A percentile compares a stretch with the other conserved stretches of the same genome.
These are phyloP conservation scores for Rhododendron molle DNA, from an alignment of 148 eudicot genomes.

Conservation along the genomic window DNA sequence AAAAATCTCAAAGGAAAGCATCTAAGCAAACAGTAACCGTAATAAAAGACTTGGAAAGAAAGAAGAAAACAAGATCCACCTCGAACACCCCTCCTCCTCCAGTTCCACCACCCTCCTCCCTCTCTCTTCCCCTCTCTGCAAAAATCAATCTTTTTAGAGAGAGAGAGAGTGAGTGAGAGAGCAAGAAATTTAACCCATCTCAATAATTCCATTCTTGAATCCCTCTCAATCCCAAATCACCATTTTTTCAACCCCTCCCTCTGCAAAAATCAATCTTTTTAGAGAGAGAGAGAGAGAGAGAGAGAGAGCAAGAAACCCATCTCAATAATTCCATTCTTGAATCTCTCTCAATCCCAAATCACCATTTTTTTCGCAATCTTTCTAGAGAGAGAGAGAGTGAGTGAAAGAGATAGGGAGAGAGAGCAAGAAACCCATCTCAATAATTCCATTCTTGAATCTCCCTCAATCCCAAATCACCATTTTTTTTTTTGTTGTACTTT, in stretches of 20 bases:
- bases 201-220: background rate
- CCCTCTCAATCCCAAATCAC: background rate
- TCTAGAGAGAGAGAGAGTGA: slow-evolving; percentile 7
- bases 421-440: background rate
- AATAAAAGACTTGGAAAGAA: slow-evolving; percentile 24
- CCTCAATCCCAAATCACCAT: background rate
- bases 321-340: background rate
- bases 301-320: background rate
- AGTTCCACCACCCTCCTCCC: background rate
- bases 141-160: slow-evolving; percentile 12
- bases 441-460: background rate
- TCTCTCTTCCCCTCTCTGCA: background rate
- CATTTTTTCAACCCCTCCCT: background rate
- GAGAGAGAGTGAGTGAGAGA: slow-evolving; percentile 6
- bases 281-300: slow-evolving; percentile 14
- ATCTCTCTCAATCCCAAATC: background rate
- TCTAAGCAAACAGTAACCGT: slow-evolving; percentile 19
- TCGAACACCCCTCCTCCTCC: slow-evolving; percentile 63
- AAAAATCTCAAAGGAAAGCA: slow-evolving; percentile 19
- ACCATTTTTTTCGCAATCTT: background rate
- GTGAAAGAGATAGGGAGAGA: background rate
- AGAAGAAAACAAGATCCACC: slow-evolving; percentile 78
- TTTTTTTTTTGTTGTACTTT: background rate
- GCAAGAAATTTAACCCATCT: background rate
- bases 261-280: slow-evolving; percentile 5